Percentiles rank a stretch among this genome's conserved stretches.
Evolutionary conservation across 805 yeast genomes (phyloP).

Genomic region (Cyberlindnera misumaiensis): DNA sequence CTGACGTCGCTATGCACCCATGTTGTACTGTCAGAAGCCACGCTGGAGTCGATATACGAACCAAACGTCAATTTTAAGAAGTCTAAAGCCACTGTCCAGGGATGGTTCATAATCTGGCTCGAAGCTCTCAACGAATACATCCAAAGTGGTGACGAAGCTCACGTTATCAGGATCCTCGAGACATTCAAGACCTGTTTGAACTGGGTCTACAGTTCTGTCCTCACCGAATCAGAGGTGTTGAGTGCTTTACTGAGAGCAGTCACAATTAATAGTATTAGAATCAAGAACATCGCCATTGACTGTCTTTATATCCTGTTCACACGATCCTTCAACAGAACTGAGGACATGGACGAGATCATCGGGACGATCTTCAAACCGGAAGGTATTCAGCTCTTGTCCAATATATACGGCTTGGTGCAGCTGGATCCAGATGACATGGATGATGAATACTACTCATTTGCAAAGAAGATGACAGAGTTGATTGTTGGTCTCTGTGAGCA

Average conservation of each 20-base stretch:
- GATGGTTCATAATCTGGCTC: constrained; percentile 87
- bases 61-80: constrained; percentile 53
- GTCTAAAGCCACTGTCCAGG: constrained; percentile 66
- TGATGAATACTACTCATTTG: constrained; percentile 70
- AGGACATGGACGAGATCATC: constrained; percentile 71
- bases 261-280: constrained; percentile 50
- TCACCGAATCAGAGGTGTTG: constrained; percentile 60
- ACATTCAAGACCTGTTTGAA: constrained; percentile 84
- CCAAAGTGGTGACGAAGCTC: constrained; percentile 33
- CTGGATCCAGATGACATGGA: constrained; percentile 68
- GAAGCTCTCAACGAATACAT: constrained; percentile 40
- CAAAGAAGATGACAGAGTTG: constrained; percentile 91
- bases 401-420: constrained; percentile 47
- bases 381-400: constrained; percentile 64
- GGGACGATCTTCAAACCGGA: constrained; percentile 69
- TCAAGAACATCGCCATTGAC: constrained; percentile 81
- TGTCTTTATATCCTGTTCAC: constrained; percentile 86
- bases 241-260: constrained; percentile 55
- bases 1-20: constrained; percentile 80
- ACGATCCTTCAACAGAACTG: constrained; percentile 55
- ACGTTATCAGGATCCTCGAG: constrained; percentile 64
- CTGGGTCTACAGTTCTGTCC: constrained; percentile 80
- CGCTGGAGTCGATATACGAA: constrained; percentile 58
- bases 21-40: constrained; percentile 64
- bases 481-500: constrained; percentile 80